Evolutionary conservation across 257 asterid species (phyloP).

Genomic region (Solanum rostratum): DNA sequence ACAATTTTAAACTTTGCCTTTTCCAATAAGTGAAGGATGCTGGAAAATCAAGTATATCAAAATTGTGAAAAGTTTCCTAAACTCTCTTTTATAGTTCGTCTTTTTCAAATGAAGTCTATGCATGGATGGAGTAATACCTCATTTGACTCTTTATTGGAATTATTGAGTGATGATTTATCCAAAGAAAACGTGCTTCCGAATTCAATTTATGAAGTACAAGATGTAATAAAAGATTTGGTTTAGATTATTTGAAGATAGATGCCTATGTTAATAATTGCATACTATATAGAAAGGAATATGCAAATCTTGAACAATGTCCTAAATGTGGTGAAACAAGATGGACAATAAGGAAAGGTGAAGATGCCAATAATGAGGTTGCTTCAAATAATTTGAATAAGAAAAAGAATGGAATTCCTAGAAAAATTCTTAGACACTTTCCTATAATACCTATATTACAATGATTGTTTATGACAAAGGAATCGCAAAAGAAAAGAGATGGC

Average conservation of each 20-base stretch:
- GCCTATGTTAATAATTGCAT: no score
- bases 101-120: not conserved
- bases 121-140: not conserved
- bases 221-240: no score
- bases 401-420: not conserved
- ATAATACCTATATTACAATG: not conserved
- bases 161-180: not conserved
- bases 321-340: not conserved
- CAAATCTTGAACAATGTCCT: not conserved
- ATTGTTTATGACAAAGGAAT: not conserved
- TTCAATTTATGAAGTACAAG: no score
- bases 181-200: not conserved
- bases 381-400: not conserved
- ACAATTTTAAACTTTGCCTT: not conserved
- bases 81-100: not conserved
- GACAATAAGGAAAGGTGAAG: not conserved
- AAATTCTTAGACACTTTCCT: not conserved
- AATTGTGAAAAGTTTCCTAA: not conserved
- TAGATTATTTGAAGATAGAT: no score
- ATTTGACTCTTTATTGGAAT: not conserved
- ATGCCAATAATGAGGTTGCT: not conserved
- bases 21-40: not conserved
- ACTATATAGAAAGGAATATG: no score
- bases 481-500: slow-evolving; percentile 3
- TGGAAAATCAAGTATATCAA: not conserved